Evolutionary conservation across 192 early-diverging fungal genomes (phyloP).

Genomic region (Podila epigama): DNA sequence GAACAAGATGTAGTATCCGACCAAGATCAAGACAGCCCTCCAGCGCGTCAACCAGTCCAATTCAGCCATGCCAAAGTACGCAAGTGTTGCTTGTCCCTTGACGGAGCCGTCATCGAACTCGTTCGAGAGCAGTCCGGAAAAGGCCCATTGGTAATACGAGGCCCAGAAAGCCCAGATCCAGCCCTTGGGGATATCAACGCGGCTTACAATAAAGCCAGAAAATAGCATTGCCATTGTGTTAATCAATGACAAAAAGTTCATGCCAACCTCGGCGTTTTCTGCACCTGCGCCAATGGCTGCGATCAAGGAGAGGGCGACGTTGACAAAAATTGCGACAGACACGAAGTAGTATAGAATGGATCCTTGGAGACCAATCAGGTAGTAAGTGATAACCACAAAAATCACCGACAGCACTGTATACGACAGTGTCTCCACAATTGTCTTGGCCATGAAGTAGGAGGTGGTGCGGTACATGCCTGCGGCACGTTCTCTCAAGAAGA

Average conservation of each 20-base stretch:
- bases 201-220: constrained; percentile 51
- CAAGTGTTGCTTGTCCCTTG: constrained; percentile 20
- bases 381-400: constrained; percentile 83
- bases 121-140: constrained; percentile 31
- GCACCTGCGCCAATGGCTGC: constrained; percentile 74
- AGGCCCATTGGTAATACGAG: constrained; percentile 44
- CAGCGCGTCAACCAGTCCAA: constrained; percentile 42
- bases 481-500: constrained; percentile 79
- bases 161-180: constrained; percentile 52
- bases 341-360: constrained; percentile 68
- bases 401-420: constrained; percentile 79
- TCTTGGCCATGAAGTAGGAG: constrained; percentile 74
- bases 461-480: constrained; percentile 76
- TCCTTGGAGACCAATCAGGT: constrained; percentile 82
- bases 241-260: constrained; percentile 78
- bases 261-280: constrained; percentile 56
- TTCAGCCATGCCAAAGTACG: constrained; percentile 24
- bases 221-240: constrained; percentile 86
- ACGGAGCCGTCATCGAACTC: constrained; percentile 24
- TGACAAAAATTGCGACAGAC: constrained; percentile 79
- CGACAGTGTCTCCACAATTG: constrained; percentile 37
- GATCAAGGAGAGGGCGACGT: constrained; percentile 77
- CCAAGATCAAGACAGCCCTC: constrained; percentile 22
- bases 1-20: constrained; percentile 38
- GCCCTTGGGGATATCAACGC: constrained; percentile 32